Conservation (phyloP, 495 filamentous ascomycete species). For the Astrocystis sublimbata region DNA sequence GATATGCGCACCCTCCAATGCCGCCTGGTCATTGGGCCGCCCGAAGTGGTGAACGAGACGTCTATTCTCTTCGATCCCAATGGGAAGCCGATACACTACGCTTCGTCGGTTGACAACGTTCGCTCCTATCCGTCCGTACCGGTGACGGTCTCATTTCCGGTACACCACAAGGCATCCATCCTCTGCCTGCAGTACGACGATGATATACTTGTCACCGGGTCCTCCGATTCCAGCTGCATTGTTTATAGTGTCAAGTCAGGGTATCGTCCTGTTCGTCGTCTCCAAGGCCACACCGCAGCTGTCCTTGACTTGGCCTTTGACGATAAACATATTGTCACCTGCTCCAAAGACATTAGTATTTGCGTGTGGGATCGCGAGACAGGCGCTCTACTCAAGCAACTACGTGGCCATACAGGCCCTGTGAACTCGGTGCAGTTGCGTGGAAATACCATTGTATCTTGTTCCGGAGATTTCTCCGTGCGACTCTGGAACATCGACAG, state of each 20-base stretch:
- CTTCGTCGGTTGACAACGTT: constrained; percentile 44
- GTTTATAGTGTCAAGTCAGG: constrained; percentile 79
- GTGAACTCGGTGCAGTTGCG: constrained; percentile 95
- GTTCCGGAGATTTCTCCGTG: constrained; percentile 87
- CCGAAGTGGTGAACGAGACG: constrained; percentile 47
- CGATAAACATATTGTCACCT: constrained; percentile 87
- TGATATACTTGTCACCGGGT: constrained; percentile 88
- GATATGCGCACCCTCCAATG: constrained; percentile 85
- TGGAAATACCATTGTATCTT: constrained; percentile 86
- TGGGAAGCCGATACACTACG: constrained; percentile 48
- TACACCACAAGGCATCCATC: constrained; percentile 82
- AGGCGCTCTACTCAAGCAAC: constrained; percentile 67
- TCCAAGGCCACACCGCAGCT: constrained; percentile 75
- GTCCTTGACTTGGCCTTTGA: constrained; percentile 94
- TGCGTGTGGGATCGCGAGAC: constrained; percentile 89
- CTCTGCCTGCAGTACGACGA: constrained; percentile 94
- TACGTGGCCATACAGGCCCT: constrained; percentile 82
- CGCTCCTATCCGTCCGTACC: constrained; percentile 46
- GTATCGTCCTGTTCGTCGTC: constrained; percentile 75
- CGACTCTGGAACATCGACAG: constrained; percentile 93
- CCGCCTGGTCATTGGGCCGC: constrained; percentile 71
- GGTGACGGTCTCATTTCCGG: constrained; percentile 49
- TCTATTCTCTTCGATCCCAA: constrained; percentile 46
- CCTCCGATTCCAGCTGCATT: constrained; percentile 88
- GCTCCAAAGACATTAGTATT: constrained; percentile 90